Conservation (phyloP, 1,284 basidiomycete species). For the Pterula multifida region DNA sequence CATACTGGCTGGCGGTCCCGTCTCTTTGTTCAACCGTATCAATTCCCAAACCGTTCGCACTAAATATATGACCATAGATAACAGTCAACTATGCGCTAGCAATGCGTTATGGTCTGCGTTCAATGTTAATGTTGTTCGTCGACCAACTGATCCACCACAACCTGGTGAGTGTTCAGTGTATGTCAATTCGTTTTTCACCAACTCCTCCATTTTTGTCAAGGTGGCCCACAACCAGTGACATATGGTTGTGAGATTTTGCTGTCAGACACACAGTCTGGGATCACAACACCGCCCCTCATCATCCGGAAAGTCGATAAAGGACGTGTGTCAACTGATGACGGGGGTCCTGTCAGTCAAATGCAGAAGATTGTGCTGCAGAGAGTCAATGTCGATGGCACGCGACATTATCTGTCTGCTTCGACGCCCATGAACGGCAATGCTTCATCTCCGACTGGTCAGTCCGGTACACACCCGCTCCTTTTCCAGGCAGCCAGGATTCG, state of each 20-base stretch:
- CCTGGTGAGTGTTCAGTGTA: conserved; percentile 51
- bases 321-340: conserved; percentile 69
- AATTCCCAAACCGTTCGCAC: conserved; percentile 95
- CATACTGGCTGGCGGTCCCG: conserved; percentile 81
- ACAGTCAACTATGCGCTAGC: conserved; percentile 74
- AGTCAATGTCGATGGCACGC: conserved; percentile 66
- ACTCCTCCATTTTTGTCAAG: conserved; percentile 21
- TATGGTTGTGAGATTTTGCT: conserved; percentile 86
- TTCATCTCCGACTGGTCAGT: conserved; percentile 53
- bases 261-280: conserved; percentile 75
- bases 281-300: conserved; percentile 75
- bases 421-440: conserved; percentile 67
- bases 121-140: conserved; percentile 74
- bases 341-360: conserved; percentile 90
- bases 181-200: conserved; percentile 34
- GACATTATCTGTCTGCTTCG: conserved; percentile 75
- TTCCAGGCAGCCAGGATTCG: conserved; percentile 66
- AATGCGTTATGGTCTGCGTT: conserved; percentile 89
- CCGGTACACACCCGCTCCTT: conserved; percentile 68
- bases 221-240: conserved; percentile 71
- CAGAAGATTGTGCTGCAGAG: conserved; percentile 90
- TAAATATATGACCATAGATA: conserved; percentile 91
- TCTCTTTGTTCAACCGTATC: conserved; percentile 92
- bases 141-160: conserved; percentile 43
- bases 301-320: conserved; percentile 93